These are phyloP conservation scores for Coemansia erecta DNA, from an alignment of 192 early-diverging fungal species.

Conservation along the genomic window DNA sequence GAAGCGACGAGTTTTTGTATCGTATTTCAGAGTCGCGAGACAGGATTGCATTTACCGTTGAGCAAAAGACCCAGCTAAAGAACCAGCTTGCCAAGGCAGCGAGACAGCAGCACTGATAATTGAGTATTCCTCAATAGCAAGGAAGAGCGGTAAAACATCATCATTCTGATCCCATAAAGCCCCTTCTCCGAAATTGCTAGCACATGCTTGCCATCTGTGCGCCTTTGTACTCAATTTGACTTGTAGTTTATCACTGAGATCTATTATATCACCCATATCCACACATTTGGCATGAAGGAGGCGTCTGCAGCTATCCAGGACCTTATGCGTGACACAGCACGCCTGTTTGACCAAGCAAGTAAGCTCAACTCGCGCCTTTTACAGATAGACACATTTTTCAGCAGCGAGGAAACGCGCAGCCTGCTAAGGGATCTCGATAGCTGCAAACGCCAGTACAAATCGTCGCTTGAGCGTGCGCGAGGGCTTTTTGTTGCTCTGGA, in stretches of 20 bases:
- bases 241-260: no score
- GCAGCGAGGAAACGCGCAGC: conserved; percentile 7
- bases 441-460: conserved; percentile 27
- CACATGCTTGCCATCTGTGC: no score
- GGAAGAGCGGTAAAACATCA: neutral
- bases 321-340: conserved; percentile 47
- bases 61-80: conserved; percentile 41
- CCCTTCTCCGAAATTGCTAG: neutral
- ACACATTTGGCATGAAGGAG: conserved; percentile 25
- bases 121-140: neutral
- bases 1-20: conserved; percentile 51
- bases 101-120: neutral
- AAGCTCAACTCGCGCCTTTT: conserved; percentile 39
- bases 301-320: conserved; percentile 37
- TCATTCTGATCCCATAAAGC: no score
- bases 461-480: conserved; percentile 22
- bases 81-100: conserved; percentile 32
- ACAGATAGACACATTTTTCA: conserved; percentile 40
- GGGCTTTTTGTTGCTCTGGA: conserved; percentile 8
- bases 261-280: neutral
- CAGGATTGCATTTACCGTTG: conserved; percentile 39
- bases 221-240: no score
- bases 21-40: conserved; percentile 42
- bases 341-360: conserved; percentile 40
- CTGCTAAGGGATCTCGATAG: conserved; percentile 28